These are phyloP conservation scores for Aspergillus pseudoterreus DNA, from an alignment of 2,329 filamentous ascomycete genomes.

Conservation along the genomic window DNA sequence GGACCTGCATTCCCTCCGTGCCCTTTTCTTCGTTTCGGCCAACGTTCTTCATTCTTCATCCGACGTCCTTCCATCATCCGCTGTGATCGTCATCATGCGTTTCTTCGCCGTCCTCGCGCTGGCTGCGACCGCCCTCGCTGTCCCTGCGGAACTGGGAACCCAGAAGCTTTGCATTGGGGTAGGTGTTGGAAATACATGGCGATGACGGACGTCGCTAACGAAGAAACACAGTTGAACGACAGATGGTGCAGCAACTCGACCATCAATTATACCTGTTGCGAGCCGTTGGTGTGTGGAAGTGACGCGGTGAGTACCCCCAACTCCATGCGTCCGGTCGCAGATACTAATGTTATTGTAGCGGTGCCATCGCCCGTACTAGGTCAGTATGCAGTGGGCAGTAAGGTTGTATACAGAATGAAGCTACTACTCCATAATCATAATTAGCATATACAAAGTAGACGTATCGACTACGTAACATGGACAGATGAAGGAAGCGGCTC, in stretches of 20 bases:
- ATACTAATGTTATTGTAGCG: background rate
- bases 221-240: background rate
- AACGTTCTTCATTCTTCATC: background rate
- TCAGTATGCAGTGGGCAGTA: background rate
- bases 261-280: conserved; percentile 6
- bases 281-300: conserved; percentile 7
- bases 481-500: background rate
- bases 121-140: conserved; percentile 6
- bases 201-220: background rate
- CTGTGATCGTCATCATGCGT: conserved; percentile 6
- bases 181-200: background rate
- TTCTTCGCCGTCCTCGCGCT: conserved; percentile 9
- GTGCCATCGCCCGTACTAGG: background rate
- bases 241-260: conserved; percentile 7
- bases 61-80: background rate
- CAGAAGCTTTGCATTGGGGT: conserved; percentile 7
- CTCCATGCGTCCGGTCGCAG: background rate
- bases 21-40: background rate
- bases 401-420: background rate
- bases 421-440: background rate
- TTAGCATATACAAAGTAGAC: background rate
- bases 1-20: background rate
- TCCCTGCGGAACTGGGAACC: conserved; percentile 4
- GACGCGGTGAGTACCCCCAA: conserved; percentile 7
- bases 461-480: too few relatives aligned